phyloP scores from a whole-genome alignment of 371 early-diverging fungal genomes.

The Lichtheimia hyalospora region DNA sequence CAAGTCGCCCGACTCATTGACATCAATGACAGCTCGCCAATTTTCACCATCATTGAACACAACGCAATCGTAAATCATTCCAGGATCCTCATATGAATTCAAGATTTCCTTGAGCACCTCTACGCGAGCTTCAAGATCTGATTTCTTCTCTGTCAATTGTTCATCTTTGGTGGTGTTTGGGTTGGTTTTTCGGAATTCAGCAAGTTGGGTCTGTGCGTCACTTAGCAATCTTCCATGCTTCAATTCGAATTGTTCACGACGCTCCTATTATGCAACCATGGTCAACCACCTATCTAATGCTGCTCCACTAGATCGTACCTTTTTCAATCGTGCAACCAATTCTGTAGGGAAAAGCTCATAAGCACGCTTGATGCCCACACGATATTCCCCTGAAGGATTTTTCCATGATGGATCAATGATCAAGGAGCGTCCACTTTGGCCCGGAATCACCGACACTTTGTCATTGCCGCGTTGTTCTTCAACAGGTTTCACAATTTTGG shows the following conservation, averaged over 20 bases:
- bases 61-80: conserved; percentile 81
- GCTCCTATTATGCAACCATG: conserved; percentile 50
- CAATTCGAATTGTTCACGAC: conserved; percentile 61
- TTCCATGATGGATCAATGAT: conserved; percentile 70
- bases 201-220: conserved; percentile 59
- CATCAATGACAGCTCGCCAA: conserved; percentile 87
- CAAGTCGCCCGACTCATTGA: conserved; percentile 79
- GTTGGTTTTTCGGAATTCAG: conserved; percentile 43
- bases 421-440: conserved; percentile 78
- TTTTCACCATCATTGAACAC: conserved; percentile 86
- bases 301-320: conserved; percentile 31
- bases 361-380: conserved; percentile 80
- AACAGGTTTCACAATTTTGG: conserved; percentile 57
- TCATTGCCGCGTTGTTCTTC: conserved; percentile 42
- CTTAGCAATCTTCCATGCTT: conserved; percentile 68
- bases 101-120: conserved; percentile 65
- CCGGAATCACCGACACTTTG: conserved; percentile 53
- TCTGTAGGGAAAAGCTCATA: conserved; percentile 78
- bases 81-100: conserved; percentile 76
- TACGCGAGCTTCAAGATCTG: conserved; percentile 71
- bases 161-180: conserved; percentile 22
- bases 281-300: background rate
- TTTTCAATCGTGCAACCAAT: conserved; percentile 54
- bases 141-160: conserved; percentile 33
- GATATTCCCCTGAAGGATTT: conserved; percentile 80